phyloP scores from a whole-genome alignment of 257 asterid species.

The Salvia splendens region DNA sequence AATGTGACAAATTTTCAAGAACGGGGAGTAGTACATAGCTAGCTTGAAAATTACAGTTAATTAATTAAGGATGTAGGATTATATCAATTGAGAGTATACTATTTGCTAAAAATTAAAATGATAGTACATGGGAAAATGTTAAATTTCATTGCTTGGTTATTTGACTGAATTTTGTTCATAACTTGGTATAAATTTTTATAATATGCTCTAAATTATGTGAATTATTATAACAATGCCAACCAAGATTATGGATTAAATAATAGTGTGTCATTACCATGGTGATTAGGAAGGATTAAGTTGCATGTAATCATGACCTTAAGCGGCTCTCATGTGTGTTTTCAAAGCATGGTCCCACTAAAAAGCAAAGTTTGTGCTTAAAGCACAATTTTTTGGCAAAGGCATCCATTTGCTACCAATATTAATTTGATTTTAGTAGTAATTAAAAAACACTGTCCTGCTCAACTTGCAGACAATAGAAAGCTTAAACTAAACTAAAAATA shows the following conservation, averaged over 20 bases:
- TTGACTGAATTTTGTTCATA: no score
- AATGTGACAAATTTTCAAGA: no score
- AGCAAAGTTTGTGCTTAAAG: conserved; percentile 58
- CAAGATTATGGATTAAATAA: conserved; percentile 9
- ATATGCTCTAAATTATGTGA: no score
- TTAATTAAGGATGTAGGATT: background rate
- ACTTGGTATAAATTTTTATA: no score
- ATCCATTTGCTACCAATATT: conserved; percentile 32
- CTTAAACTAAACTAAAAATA: background rate
- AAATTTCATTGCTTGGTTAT: no score
- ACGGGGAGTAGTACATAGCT: background rate
- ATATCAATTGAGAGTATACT: no score
- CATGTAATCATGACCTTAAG: conserved; percentile 41
- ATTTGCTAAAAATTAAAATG: no score
- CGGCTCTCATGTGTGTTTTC: conserved; percentile 26
- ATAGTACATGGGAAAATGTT: no score
- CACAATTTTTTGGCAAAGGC: conserved; percentile 47
- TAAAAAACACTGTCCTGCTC: conserved; percentile 17
- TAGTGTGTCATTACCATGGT: conserved; percentile 3
- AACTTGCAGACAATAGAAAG: conserved; percentile 27
- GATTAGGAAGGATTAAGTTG: background rate
- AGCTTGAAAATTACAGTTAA: background rate
- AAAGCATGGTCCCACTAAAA: conserved; percentile 41
- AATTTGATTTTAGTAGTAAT: conserved; percentile 3
- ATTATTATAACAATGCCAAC: background rate